Evolutionary conservation across 169 alveolate species (phyloP).

Genomic region (Eimeria acervulina): DNA sequence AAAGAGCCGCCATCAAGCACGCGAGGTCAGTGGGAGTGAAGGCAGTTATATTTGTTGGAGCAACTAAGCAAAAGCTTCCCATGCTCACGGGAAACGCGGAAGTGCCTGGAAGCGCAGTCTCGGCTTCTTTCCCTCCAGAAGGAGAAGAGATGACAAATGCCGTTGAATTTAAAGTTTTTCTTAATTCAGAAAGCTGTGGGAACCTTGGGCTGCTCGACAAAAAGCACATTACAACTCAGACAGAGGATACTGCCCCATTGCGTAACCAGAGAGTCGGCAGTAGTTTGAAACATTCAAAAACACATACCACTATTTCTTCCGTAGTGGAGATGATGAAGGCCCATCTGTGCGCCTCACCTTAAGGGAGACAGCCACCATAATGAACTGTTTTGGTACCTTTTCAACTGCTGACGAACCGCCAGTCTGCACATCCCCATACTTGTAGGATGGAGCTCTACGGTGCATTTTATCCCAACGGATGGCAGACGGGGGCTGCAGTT

Average conservation of each 20-base stretch:
- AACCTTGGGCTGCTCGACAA: neutral
- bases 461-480: neutral
- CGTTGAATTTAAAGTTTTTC: neutral
- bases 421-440: neutral
- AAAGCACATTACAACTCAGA: neutral
- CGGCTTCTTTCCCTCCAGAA: neutral
- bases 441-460: neutral
- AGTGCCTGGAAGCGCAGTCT: neutral
- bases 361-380: neutral
- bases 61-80: neutral
- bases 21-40: constrained; percentile 53
- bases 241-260: neutral
- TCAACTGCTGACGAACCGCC: neutral
- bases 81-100: neutral
- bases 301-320: neutral
- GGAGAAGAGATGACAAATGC: neutral
- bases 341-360: neutral
- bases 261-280: neutral
- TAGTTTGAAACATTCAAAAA: neutral
- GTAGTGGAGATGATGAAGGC: constrained; percentile 15
- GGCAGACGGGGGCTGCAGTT: neutral
- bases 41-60: constrained; percentile 16
- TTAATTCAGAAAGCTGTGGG: neutral
- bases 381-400: neutral
- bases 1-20: constrained; percentile 37